Conservation (phyloP, 177 flowering plant species). For the Vitis hybrid region DNA sequence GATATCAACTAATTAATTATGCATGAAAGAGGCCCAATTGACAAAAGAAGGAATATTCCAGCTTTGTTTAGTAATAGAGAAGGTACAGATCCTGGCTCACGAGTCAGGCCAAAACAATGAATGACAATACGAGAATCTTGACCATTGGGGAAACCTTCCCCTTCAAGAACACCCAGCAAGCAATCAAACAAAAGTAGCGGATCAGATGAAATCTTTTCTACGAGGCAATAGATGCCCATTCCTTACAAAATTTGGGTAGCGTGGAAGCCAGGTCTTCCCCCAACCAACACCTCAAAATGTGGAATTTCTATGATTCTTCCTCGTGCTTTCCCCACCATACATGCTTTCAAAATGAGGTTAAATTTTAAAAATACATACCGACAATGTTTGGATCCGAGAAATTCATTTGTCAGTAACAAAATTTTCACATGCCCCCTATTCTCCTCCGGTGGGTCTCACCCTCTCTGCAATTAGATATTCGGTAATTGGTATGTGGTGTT, state of each 20-base stretch:
- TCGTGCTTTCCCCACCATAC: neutral
- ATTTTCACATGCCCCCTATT: too few relatives aligned
- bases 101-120: neutral
- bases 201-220: slow-evolving; percentile 1
- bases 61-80: slow-evolving; percentile 1
- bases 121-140: slow-evolving; percentile 7
- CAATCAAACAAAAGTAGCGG: too few relatives aligned
- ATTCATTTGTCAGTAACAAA: too few relatives aligned
- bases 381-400: too few relatives aligned
- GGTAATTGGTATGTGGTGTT: too few relatives aligned
- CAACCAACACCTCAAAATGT: neutral
- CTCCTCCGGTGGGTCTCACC: too few relatives aligned
- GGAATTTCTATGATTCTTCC: neutral
- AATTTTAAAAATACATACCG: too few relatives aligned
- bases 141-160: slow-evolving; percentile 2
- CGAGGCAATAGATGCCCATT: neutral
- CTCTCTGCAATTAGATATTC: too few relatives aligned
- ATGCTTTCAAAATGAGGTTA: too few relatives aligned
- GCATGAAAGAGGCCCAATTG: too few relatives aligned
- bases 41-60: neutral
- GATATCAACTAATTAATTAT: too few relatives aligned
- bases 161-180: slow-evolving; percentile 8
- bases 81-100: neutral
- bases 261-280: slow-evolving; percentile 3
- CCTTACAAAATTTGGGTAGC: neutral